Percentiles rank a stretch among this genome's conserved stretches.
Conservation (phyloP, 805 yeast genomes). For the Candida chauliodis region DNA sequence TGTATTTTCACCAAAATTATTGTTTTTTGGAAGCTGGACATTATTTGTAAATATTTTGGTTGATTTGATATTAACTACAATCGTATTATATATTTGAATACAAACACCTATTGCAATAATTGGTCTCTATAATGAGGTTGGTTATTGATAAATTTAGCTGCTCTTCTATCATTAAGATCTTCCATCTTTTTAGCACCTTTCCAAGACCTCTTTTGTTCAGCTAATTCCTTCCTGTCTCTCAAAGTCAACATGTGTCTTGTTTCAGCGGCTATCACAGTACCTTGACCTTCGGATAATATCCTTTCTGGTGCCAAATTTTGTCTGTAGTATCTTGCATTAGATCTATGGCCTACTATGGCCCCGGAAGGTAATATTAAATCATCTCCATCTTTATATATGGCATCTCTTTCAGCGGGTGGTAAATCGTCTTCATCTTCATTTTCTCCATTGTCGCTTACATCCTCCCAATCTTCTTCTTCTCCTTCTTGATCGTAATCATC, state of each 20-base stretch:
- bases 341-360: constrained; percentile 40
- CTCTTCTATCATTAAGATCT: constrained; percentile 52
- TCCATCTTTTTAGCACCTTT: constrained; percentile 48
- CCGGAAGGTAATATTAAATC: constrained; percentile 44
- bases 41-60: constrained; percentile 41
- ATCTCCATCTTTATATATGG: constrained; percentile 31
- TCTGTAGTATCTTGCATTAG: constrained; percentile 40
- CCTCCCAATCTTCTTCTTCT: constrained; percentile 36
- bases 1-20: constrained; percentile 88
- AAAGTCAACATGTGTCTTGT: constrained; percentile 46
- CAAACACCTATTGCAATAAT: constrained; percentile 25
- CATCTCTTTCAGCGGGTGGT: constrained; percentile 20
- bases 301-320: constrained; percentile 44
- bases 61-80: constrained; percentile 43
- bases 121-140: constrained; percentile 65
- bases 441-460: constrained; percentile 13
- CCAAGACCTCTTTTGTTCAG: constrained; percentile 57
- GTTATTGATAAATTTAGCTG: constrained; percentile 69
- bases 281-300: constrained; percentile 44
- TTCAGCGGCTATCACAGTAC: constrained; percentile 47
- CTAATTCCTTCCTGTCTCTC: constrained; percentile 37
- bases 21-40: constrained; percentile 79
- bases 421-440: constrained; percentile 26
- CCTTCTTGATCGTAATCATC: constrained; percentile 15
- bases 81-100: constrained; percentile 9